A percentile compares a stretch with the other conserved stretches of the same genome.
phyloP scores from a whole-genome alignment of 257 asterid species.

The Scutellaria minor region DNA sequence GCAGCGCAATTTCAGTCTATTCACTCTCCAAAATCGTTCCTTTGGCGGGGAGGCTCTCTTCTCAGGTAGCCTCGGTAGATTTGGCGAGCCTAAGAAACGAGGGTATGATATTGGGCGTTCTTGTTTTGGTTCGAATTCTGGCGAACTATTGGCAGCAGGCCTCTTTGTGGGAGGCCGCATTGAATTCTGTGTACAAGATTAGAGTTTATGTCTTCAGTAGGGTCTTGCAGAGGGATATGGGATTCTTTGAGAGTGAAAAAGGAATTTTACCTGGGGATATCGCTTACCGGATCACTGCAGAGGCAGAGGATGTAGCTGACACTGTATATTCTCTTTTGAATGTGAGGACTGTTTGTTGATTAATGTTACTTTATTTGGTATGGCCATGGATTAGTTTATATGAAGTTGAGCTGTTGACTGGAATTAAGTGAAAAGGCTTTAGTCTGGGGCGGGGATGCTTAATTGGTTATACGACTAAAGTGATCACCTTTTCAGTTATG shows the following conservation, averaged over 20 bases:
- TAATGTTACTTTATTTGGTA: background rate
- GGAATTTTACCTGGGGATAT: conserved; percentile 78
- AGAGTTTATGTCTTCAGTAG: conserved; percentile 64
- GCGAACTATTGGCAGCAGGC: conserved; percentile 77
- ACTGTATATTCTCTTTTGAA: conserved; percentile 70
- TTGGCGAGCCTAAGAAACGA: conserved; percentile 46
- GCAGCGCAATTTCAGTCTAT: conserved; percentile 76
- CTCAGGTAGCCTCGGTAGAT: conserved; percentile 43
- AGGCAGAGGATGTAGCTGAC: conserved; percentile 84
- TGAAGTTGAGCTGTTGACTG: background rate
- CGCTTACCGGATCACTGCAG: conserved; percentile 85
- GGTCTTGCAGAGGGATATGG: conserved; percentile 80
- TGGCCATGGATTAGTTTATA: conserved; percentile 8
- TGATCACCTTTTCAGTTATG: background rate
- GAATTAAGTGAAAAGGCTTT: background rate
- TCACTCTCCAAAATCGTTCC: conserved; percentile 84
- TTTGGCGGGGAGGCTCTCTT: conserved; percentile 57
- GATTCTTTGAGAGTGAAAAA: conserved; percentile 73
- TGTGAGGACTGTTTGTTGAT: conserved; percentile 49
- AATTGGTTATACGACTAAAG: background rate
- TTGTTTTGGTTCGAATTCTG: conserved; percentile 54
- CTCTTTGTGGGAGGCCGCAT: conserved; percentile 81
- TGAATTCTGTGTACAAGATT: conserved; percentile 63
- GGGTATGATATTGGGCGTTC: conserved; percentile 49
- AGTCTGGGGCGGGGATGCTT: too few species aligned